phyloP scores from a whole-genome alignment of 345 rosid genomes.

The Populus nigra region DNA sequence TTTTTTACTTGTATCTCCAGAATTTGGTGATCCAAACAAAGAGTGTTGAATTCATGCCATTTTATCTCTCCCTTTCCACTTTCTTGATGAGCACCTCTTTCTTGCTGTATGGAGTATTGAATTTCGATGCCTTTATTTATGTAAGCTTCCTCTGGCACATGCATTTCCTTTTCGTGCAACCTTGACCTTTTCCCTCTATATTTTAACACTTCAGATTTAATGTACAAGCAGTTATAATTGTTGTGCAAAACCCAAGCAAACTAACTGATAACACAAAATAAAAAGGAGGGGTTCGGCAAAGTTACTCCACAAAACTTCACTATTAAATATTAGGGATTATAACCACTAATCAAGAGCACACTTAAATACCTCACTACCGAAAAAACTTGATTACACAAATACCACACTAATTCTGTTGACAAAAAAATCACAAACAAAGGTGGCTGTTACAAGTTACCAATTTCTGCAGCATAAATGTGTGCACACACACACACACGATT shows the following conservation, averaged over 20 bases:
- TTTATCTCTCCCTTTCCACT: conserved; percentile 76
- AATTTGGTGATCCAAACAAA: conserved; percentile 70
- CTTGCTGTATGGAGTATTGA: conserved; percentile 63
- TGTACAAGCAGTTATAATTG: neutral
- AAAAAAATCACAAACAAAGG: neutral
- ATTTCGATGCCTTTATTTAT: conserved; percentile 56
- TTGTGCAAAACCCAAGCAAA: too few relatives aligned
- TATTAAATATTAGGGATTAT: neutral
- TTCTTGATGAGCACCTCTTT: conserved; percentile 84
- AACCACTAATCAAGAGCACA: neutral
- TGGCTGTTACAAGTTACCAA: neutral
- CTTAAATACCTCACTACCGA: too few relatives aligned
- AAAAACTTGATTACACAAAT: neutral
- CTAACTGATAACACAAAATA: too few relatives aligned
- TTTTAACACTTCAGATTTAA: neutral
- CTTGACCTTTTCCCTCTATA: neutral
- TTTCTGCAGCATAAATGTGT: too few relatives aligned
- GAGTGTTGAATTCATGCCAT: conserved; percentile 94
- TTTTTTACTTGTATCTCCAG: conserved; percentile 33
- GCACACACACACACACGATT: too few relatives aligned
- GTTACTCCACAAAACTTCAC: neutral
- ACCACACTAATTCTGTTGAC: neutral
- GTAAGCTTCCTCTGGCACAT: conserved; percentile 42
- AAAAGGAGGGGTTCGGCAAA: too few relatives aligned
- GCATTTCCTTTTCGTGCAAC: neutral